Evolutionary conservation across 1,284 basidiomycete genomes (phyloP), one percentile per base, ranked within the genome.

Genomic region (Pulveroboletus sp.): DNA sequence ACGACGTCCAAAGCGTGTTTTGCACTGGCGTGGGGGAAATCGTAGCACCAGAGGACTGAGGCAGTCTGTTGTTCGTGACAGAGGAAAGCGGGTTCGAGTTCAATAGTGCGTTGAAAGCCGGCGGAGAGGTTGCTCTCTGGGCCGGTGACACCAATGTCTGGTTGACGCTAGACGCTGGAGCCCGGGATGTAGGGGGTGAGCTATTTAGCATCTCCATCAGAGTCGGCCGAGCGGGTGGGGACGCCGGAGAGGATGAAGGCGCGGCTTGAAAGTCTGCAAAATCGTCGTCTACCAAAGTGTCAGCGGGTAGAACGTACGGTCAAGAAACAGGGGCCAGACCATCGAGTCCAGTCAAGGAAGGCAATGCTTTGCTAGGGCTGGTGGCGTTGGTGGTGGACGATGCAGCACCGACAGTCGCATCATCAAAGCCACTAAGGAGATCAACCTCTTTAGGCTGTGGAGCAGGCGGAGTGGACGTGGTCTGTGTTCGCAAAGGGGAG

Each of bases 191-290:
- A 14, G 64, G 51, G 29, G 72, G 64, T 24, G 76, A 71, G 22
- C 68, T 69, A 52, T 72, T 76, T 51, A 82, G 75, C 71, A 85
- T 76, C 54, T 81, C 79, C 79, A 83, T 80, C 47, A 85, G 72
- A 57, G 76, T 82, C 24, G 78, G 75, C 49, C 81, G 82, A 22
- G 68, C 64, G 24, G 72, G 68, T 17, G 65, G 66, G 18, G 77
- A 61, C 35, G 73, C 66, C 6, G 65, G 65, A 3, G 76, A 60
- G 20, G 78, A 58, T 1, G 72, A 73, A 3, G 89, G 87, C 2
- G 92, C 91, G 49, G 83, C 84, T 75, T 95, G 89, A 80, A 96
- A 97, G 72, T 96, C 94, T 60, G 87, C 90, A 71, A 97, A 96
- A 59, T 97, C 94, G 65, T 96, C 94, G 70, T 90, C 87, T 83